phyloP scores from a whole-genome alignment of 257 asterid species.

The Craterostigma plantagineum region DNA sequence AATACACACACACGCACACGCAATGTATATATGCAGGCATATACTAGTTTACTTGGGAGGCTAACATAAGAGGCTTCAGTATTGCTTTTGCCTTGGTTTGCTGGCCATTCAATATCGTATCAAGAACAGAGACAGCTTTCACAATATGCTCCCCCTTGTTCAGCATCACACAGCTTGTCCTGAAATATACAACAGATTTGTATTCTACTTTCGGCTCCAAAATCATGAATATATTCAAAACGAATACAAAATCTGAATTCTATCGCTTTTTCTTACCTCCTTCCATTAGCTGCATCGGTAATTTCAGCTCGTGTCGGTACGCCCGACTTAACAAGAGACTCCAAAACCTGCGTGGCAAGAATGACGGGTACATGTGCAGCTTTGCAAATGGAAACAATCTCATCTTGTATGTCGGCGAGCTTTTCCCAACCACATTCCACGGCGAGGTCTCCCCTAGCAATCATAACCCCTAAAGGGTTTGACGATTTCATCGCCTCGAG shows the following conservation, averaged over 20 bases:
- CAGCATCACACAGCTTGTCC: conserved; percentile 57
- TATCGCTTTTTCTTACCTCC: too few relatives aligned
- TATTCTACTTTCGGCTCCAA: too few relatives aligned
- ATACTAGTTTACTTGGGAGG: conserved; percentile 11
- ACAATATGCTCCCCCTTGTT: conserved; percentile 51
- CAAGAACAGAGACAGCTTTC: conserved; percentile 38
- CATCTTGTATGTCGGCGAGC: conserved; percentile 52
- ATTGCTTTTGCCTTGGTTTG: conserved; percentile 20
- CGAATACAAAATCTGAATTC: too few relatives aligned
- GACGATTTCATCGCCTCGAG: conserved; percentile 49
- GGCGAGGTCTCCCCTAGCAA: conserved; percentile 75
- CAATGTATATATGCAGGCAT: too few relatives aligned
- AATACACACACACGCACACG: too few relatives aligned
- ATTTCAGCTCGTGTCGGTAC: conserved; percentile 64
- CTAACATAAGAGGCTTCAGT: conserved; percentile 32
- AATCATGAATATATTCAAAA: neutral
- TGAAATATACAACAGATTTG: too few relatives aligned
- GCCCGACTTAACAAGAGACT: conserved; percentile 43
- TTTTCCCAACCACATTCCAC: conserved; percentile 80
- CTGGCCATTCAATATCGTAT: conserved; percentile 25
- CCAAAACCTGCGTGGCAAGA: conserved; percentile 60
- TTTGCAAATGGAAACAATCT: conserved; percentile 31
- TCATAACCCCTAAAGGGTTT: conserved; percentile 56
- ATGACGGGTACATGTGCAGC: conserved; percentile 61
- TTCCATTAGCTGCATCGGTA: conserved; percentile 50